phyloP scores from a whole-genome alignment of 176 grass and related monocot species.

The Miscanthus lutarioriparius region DNA sequence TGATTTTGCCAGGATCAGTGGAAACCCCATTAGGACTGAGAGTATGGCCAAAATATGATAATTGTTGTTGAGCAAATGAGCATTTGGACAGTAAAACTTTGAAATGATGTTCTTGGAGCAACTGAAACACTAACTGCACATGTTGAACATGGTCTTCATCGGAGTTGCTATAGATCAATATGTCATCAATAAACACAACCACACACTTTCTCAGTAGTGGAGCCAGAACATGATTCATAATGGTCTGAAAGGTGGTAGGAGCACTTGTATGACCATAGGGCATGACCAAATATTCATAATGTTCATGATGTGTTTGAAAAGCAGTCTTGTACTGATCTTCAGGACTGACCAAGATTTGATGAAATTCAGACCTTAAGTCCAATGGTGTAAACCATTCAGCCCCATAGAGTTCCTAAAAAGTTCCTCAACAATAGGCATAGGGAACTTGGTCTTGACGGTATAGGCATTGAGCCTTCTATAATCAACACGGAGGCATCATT shows the following conservation, averaged over 20 bases:
- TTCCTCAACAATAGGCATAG: background rate
- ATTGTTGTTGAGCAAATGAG: too few species aligned
- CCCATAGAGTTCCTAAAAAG: background rate
- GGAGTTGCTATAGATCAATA: too few species aligned
- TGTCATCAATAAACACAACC: background rate
- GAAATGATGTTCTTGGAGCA: background rate
- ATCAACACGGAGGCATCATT: background rate
- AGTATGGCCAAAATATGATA: background rate
- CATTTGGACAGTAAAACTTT: background rate
- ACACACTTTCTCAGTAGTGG: background rate
- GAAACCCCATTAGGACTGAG: background rate
- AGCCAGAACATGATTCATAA: background rate
- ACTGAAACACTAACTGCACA: too few species aligned
- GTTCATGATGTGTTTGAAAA: too few species aligned
- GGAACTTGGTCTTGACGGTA: background rate
- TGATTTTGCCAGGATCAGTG: background rate
- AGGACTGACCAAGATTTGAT: fast-evolving
- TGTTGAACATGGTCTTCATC: too few species aligned
- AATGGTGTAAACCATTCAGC: background rate
- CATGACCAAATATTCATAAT: background rate
- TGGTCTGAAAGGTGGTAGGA: background rate
- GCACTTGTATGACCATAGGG: background rate
- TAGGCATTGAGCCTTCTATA: too few species aligned
- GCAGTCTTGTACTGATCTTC: background rate
- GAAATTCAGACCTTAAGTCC: background rate